These are phyloP conservation scores for Paradendryphiella salina DNA, from an alignment of 2,329 filamentous ascomycete species.

Conservation along the genomic window DNA sequence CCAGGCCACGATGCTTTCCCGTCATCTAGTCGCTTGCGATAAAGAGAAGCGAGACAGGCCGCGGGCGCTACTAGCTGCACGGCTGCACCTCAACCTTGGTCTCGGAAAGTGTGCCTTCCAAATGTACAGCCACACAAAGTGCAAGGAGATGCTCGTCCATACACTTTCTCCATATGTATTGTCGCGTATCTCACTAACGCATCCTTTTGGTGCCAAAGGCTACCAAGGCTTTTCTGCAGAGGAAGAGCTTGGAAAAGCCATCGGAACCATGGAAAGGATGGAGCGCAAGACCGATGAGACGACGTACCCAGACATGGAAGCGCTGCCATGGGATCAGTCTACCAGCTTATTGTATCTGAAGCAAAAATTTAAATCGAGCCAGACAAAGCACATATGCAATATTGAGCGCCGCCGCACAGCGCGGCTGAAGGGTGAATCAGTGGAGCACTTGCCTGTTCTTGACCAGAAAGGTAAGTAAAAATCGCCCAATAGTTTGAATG, in stretches of 20 bases:
- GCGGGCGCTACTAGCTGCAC: constrained; percentile 39
- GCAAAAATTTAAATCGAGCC: constrained; percentile 29
- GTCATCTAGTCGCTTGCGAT: constrained; percentile 29
- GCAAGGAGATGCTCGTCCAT: constrained; percentile 44
- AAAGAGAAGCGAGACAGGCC: constrained; percentile 32
- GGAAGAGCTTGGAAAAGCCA: constrained; percentile 33
- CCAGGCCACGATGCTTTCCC: constrained; percentile 37
- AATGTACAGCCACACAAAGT: constrained; percentile 30
- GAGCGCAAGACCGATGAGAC: constrained; percentile 30
- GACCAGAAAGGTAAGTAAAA: constrained; percentile 23
- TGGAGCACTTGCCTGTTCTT: constrained; percentile 25
- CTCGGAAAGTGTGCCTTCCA: constrained; percentile 37
- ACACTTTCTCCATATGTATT: constrained; percentile 38
- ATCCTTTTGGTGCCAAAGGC: constrained; percentile 40
- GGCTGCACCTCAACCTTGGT: constrained; percentile 39
- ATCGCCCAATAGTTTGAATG: background rate
- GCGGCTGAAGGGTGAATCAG: constrained; percentile 32
- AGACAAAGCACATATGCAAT: constrained; percentile 39
- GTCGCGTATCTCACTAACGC: constrained; percentile 38
- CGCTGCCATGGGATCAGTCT: constrained; percentile 37
- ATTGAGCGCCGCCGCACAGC: constrained; percentile 40
- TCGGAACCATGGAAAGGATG: constrained; percentile 38
- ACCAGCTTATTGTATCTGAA: constrained; percentile 32
- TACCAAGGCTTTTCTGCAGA: constrained; percentile 35
- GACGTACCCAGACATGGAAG: constrained; percentile 31